phyloP scores from a whole-genome alignment of 2,329 filamentous ascomycete genomes.

The Lojkania enalia region DNA sequence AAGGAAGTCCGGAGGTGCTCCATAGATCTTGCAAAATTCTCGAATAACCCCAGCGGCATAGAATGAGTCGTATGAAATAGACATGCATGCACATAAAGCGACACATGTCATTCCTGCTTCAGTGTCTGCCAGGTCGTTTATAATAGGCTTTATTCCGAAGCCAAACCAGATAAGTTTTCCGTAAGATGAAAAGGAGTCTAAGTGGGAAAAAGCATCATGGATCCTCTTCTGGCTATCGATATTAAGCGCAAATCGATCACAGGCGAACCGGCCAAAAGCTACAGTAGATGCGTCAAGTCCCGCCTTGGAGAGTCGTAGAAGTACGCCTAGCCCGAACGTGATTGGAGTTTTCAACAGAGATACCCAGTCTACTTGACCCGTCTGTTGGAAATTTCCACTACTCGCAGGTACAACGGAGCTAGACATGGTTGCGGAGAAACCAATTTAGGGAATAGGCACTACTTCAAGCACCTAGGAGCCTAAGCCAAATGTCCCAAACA shows the following conservation, averaged over 20 bases:
- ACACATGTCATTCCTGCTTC: not conserved
- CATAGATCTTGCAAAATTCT: not conserved
- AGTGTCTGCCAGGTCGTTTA: not conserved
- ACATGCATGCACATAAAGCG: not conserved
- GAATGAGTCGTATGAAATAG: not conserved
- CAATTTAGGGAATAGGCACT: too few relatives aligned
- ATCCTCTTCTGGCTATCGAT: not conserved
- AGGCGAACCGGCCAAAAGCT: not conserved
- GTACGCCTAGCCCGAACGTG: not conserved
- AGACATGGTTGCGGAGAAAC: too few relatives aligned
- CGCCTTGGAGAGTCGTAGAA: not conserved
- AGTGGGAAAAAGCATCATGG: not conserved
- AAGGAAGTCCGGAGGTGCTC: not conserved
- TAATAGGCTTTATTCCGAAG: not conserved
- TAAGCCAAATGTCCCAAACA: too few relatives aligned
- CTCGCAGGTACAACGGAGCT: not conserved
- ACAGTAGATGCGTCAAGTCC: not conserved
- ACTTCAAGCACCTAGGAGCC: too few relatives aligned
- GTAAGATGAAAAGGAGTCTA: not conserved
- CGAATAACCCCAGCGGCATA: not conserved
- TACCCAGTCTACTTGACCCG: not conserved
- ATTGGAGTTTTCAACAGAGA: not conserved
- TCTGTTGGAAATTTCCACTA: not conserved
- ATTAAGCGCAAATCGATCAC: not conserved
- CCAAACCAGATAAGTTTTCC: not conserved